A percentile compares a stretch with the other conserved stretches of the same genome.
phyloP scores from a whole-genome alignment of 805 yeast species.

The Blastobotrys americana region DNA sequence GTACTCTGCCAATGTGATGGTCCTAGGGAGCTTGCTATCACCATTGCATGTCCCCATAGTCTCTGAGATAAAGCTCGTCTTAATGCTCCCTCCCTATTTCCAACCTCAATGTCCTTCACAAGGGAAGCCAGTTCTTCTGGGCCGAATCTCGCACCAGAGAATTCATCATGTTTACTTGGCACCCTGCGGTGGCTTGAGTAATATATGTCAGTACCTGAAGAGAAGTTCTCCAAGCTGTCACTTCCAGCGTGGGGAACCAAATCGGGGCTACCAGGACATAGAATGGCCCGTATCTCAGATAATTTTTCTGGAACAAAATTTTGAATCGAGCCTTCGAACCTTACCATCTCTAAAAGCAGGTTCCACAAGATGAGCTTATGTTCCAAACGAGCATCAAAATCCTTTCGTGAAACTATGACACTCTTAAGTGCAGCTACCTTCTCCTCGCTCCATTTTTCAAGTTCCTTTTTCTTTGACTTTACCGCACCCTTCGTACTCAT shows the following conservation, averaged over 20 bases:
- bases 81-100: conserved; percentile 62
- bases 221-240: conserved; percentile 13
- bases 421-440: conserved; percentile 24
- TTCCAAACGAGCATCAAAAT: conserved; percentile 21
- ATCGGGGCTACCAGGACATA: conserved; percentile 21
- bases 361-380: conserved; percentile 29
- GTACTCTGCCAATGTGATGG: conserved; percentile 52
- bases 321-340: conserved; percentile 27
- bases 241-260: conserved; percentile 13
- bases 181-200: conserved; percentile 5
- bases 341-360: conserved; percentile 29
- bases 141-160: conserved; percentile 8
- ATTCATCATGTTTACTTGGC: conserved; percentile 2
- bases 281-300: conserved; percentile 17
- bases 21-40: conserved; percentile 61
- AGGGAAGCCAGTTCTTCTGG: conserved; percentile 18
- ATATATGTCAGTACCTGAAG: conserved; percentile 24
- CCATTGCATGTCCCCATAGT: conserved; percentile 72
- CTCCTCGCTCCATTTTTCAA: conserved; percentile 60
- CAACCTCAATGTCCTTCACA: conserved; percentile 31
- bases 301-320: conserved; percentile 25
- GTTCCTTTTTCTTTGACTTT: conserved; percentile 56
- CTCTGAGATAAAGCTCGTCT: conserved; percentile 51
- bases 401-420: conserved; percentile 5
- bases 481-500: conserved; percentile 34